Conservation (phyloP, 768 basidiomycete species). For the Gyrodon lividus region DNA sequence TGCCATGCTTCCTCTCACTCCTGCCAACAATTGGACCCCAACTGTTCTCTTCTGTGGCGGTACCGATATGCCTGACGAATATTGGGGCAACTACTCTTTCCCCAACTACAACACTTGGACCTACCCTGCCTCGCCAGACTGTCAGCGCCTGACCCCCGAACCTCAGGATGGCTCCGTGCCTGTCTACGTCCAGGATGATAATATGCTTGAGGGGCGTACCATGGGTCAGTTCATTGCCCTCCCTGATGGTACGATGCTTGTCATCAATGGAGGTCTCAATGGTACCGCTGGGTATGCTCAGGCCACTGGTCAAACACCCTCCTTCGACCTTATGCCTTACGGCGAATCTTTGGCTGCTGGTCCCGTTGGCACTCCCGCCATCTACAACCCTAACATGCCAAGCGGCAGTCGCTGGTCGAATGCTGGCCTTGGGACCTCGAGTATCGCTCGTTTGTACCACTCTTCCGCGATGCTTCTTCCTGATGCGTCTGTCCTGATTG, state of each 20-base stretch:
- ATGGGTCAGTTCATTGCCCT: constrained; percentile 94
- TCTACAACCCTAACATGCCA: constrained; percentile 79
- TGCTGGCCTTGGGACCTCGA: constrained; percentile 58
- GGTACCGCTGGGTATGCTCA: constrained; percentile 89
- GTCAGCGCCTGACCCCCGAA: constrained; percentile 86
- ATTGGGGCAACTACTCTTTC: constrained; percentile 76
- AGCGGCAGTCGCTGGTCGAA: constrained; percentile 75
- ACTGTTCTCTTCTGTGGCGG: constrained; percentile 93
- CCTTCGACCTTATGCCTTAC: constrained; percentile 58
- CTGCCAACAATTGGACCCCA: constrained; percentile 82
- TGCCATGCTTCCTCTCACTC: constrained; percentile 89
- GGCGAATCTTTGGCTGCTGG: constrained; percentile 76
- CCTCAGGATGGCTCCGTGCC: constrained; percentile 64
- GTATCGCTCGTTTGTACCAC: constrained; percentile 86
- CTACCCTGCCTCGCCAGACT: constrained; percentile 68
- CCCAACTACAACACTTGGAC: constrained; percentile 75
- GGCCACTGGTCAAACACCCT: constrained; percentile 43
- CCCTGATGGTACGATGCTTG: constrained; percentile 70
- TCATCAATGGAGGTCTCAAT: constrained; percentile 79
- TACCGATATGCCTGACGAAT: constrained; percentile 66
- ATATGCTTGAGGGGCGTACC: constrained; percentile 71
- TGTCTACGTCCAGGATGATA: constrained; percentile 68
- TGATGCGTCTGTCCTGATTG: constrained; percentile 82
- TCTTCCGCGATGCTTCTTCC: constrained; percentile 87
- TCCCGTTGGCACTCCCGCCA: constrained; percentile 73